These are phyloP conservation scores for Imleria badia DNA, from an alignment of 768 basidiomycete genomes.

Conservation along the genomic window DNA sequence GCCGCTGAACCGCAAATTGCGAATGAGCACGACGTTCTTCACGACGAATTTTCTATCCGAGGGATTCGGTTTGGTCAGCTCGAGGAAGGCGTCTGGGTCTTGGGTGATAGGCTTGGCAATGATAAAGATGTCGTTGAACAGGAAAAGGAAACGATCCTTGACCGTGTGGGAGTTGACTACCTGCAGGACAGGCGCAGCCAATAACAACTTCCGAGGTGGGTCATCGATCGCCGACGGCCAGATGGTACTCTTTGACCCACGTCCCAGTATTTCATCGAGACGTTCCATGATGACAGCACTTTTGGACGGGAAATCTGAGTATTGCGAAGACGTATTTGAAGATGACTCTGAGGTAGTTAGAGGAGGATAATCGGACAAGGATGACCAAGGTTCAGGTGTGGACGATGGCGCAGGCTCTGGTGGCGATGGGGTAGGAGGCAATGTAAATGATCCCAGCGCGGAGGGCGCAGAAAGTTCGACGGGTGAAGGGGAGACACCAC, in stretches of 20 bases:
- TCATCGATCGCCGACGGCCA: slow-evolving; percentile 73
- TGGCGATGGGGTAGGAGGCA: slow-evolving; percentile 43
- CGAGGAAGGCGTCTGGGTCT: slow-evolving; percentile 62
- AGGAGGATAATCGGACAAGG: slow-evolving; percentile 67
- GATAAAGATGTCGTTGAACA: slow-evolving; percentile 95
- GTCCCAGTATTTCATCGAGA: slow-evolving; percentile 67
- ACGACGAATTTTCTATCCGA: slow-evolving; percentile 80
- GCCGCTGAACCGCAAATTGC: slow-evolving; percentile 63
- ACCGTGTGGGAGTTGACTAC: slow-evolving; percentile 92
- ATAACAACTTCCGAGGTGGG: slow-evolving; percentile 81
- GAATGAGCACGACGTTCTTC: slow-evolving; percentile 84
- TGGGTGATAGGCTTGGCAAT: slow-evolving; percentile 86
- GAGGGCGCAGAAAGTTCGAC: slow-evolving; percentile 18
- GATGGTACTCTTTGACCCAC: slow-evolving; percentile 56
- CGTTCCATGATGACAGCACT: slow-evolving; percentile 61
- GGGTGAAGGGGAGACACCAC: slow-evolving; percentile 18
- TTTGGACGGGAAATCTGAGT: slow-evolving; percentile 48
- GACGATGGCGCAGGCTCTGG: slow-evolving; percentile 60
- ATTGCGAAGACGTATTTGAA: slow-evolving; percentile 70
- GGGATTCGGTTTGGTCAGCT: slow-evolving; percentile 52
- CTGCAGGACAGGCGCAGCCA: slow-evolving; percentile 87
- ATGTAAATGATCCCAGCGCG: slow-evolving; percentile 32
- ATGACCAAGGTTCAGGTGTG: slow-evolving; percentile 79
- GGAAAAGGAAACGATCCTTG: slow-evolving; percentile 93
- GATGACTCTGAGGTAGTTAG: slow-evolving; percentile 74